Percentiles rank a stretch among this genome's conserved stretches.
phyloP scores from a whole-genome alignment of 768 basidiomycete species.

The Tricholoma terreum region DNA sequence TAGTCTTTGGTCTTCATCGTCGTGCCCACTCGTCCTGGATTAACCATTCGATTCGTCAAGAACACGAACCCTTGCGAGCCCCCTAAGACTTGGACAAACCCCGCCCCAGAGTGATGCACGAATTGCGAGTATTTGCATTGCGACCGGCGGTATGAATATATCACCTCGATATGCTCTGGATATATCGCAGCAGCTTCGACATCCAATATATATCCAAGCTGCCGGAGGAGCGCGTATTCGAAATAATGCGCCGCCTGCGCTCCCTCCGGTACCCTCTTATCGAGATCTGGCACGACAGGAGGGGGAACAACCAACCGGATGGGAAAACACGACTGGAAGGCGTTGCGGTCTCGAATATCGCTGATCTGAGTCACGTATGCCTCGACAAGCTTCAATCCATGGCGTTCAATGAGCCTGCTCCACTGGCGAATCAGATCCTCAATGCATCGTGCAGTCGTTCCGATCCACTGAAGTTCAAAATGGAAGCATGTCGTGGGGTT shows the following conservation, averaged over 20 bases:
- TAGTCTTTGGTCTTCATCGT: conserved; percentile 50
- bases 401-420: conserved; percentile 79
- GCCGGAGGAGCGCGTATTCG: conserved; percentile 72
- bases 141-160: conserved; percentile 85
- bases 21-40: conserved; percentile 59
- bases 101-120: conserved; percentile 85
- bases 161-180: conserved; percentile 76
- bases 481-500: conserved; percentile 95
- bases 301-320: conserved; percentile 75
- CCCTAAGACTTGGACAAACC: conserved; percentile 85
- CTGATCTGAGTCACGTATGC: conserved; percentile 90
- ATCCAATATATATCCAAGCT: conserved; percentile 80
- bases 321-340: conserved; percentile 89
- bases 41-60: conserved; percentile 84
- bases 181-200: conserved; percentile 78
- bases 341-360: conserved; percentile 80
- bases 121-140: conserved; percentile 85
- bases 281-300: conserved; percentile 65
- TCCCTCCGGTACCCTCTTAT: conserved; percentile 64
- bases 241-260: conserved; percentile 70
- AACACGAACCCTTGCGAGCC: conserved; percentile 81
- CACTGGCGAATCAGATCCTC: conserved; percentile 85
- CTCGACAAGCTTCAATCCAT: conserved; percentile 90
- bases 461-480: conserved; percentile 97
- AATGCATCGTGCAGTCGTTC: conserved; percentile 86